Evolutionary conservation across 2,329 filamentous ascomycete genomes (phyloP), one percentile per base, ranked within the genome.

Genomic region (Penicillium brasilianum): DNA sequence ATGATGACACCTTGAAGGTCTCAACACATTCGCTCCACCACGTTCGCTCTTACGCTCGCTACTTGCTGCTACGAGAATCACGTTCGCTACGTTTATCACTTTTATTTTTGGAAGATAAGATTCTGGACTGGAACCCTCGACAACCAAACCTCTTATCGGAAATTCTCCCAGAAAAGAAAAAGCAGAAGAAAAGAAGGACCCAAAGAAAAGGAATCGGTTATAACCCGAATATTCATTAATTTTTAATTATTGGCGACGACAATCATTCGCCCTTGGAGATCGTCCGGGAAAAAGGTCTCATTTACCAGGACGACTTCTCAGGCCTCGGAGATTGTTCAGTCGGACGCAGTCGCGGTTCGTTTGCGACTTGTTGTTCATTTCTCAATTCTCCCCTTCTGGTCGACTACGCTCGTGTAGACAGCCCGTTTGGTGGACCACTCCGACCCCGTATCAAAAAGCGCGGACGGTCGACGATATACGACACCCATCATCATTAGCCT

Each of bases 11-110:
- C 66, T 66, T 74, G 69, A 70, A 63, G 59, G 65, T 64, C 63
- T 54, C 65, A 53, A 66, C 66, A 70, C 71, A 73, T 70, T 74
- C 73, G 71, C 72, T 74, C 72, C 70, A 4, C 65, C 69, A 73
- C 75, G 70, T 71, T 77, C 74, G 74, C 74, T 72, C 65, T 67
- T 69, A 75, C 72, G 71, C 71, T 76, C 73, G 73, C 74, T 75
- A 73, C 64, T 66, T 69, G 67, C 73, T 71, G 68, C 69, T 69
- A 72, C 71, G 69, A 72, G 70, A 73, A 73, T 67, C 69, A 77
- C 76, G 70, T 72, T 77, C 76, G 76, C 76, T 77, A 77, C 74
- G 70, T 69, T 28, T 70, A 46, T 25, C 68, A 51, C 50, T 55
- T 16, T 22, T 18, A 2, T n/a, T 43, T 43, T 43, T 41, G 51